Evolutionary conservation across 2,329 filamentous ascomycete species (phyloP), one percentile per base, ranked within the genome.

Genomic region (Thelonectria discophora): DNA sequence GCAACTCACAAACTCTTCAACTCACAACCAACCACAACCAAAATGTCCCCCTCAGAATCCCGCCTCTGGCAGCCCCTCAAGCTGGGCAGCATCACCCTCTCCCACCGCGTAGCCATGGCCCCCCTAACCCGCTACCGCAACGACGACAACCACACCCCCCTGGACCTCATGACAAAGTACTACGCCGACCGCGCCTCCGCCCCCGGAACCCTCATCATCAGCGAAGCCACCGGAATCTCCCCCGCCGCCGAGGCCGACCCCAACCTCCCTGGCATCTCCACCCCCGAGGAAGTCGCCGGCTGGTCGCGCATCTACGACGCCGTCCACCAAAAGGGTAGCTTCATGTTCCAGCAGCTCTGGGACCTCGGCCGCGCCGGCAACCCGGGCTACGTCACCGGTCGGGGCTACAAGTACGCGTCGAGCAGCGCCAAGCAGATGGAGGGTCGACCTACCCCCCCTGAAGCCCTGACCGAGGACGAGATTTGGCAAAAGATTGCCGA

Each of bases 341-440:
- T 80, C 68, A 87, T 90, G 62, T 90, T 82, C 75, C 77, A 83
- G 27, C 89, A 92, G 71, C 78, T 92, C 0, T 91, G 88, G 87
- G 83, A 84, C 1, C 76, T 87, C 0, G 88, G 89, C 8, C 82
- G 89, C 1, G 80, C 81, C 1, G 63, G 62, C 0, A 27, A 64
- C 11, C 64, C 67, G 1, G 58, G 32, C 1, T 68, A 68, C 5
- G 18, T 71, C n/a, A 61, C 60, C 32, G 58, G 60, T 13, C 69
- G 71, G 2, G 73, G 73, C 18, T 67, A 40, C 51, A 73, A 72
- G 51, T 74, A 74, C 21, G 50, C 56, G 1, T 74, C 72, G 5
- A 72, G 70, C 55, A 65, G 65, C 27, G 39, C 62, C 21, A 17
- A 67, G 3, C 69, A 63, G 40, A 55, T 75, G 65, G 69, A 69